A percentile compares a stretch with the other conserved stretches of the same genome.
Evolutionary conservation across 371 early-diverging fungal genomes (phyloP).

Genomic region (Mortierella sp.): DNA sequence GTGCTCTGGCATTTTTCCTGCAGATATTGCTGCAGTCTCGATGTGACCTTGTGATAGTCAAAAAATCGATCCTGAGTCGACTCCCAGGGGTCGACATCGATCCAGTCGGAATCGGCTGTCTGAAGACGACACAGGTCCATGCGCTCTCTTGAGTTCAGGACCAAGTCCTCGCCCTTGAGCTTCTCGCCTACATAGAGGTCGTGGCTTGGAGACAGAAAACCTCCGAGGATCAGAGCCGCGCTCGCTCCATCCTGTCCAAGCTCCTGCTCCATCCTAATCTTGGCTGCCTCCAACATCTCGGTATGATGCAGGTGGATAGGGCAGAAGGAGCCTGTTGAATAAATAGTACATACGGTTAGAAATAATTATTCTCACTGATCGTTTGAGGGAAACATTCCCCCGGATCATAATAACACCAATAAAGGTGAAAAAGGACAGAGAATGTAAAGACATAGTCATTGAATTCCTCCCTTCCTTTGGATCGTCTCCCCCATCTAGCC

Average conservation of each 20-base stretch:
- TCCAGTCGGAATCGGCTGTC: constrained; percentile 50
- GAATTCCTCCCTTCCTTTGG: neutral
- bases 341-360: too few relatives aligned
- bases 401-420: too few relatives aligned
- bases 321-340: constrained; percentile 54
- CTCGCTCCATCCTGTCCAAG: constrained; percentile 15
- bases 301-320: constrained; percentile 54
- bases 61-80: constrained; percentile 30
- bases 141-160: constrained; percentile 36
- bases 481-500: neutral
- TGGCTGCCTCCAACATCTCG: constrained; percentile 53
- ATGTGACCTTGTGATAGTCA: constrained; percentile 41
- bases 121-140: constrained; percentile 46
- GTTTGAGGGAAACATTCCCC: too few relatives aligned
- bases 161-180: constrained; percentile 25
- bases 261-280: constrained; percentile 38
- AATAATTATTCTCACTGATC: too few relatives aligned
- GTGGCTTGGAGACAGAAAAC: constrained; percentile 55
- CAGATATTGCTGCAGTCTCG: constrained; percentile 33
- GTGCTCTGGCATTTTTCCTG: constrained; percentile 30
- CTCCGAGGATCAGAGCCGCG: constrained; percentile 44
- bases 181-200: constrained; percentile 52
- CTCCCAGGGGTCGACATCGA: constrained; percentile 56
- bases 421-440: too few relatives aligned
- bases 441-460: too few relatives aligned